These are phyloP conservation scores for Chenopodium suecicum DNA, from an alignment of 148 eudicot species.

Conservation along the genomic window DNA sequence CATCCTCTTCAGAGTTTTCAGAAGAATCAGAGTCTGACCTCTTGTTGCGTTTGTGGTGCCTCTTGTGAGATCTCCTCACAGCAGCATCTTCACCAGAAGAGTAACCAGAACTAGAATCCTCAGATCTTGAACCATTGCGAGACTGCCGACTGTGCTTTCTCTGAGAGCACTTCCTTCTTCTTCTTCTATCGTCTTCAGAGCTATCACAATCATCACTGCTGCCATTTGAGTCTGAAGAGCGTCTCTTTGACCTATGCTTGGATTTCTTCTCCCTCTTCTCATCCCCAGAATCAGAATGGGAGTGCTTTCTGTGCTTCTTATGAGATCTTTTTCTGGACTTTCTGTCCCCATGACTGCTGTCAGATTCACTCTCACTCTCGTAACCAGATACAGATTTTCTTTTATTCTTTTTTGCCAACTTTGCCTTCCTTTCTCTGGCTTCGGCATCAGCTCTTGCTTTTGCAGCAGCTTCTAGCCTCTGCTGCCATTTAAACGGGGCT, in stretches of 20 bases:
- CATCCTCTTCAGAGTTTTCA: slow-evolving; percentile 45
- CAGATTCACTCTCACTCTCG: slow-evolving; percentile 46
- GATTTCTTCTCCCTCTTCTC: slow-evolving; percentile 53
- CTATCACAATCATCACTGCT: slow-evolving; percentile 50
- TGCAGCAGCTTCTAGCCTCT: slow-evolving; percentile 81
- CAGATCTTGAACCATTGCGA: slow-evolving; percentile 21
- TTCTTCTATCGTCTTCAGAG: slow-evolving; percentile 47
- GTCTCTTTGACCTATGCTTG: slow-evolving; percentile 54
- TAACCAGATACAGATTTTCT: slow-evolving; percentile 47
- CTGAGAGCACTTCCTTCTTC: slow-evolving; percentile 40
- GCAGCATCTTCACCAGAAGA: slow-evolving; percentile 42
- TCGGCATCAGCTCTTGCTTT: slow-evolving; percentile 76
- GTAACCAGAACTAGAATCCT: slow-evolving; percentile 33
- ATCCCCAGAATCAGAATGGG: slow-evolving; percentile 49
- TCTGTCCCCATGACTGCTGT: slow-evolving; percentile 42
- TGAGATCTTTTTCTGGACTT: slow-evolving; percentile 49
- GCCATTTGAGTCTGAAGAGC: slow-evolving; percentile 45
- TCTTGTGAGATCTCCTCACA: slow-evolving; percentile 34
- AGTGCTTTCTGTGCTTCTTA: slow-evolving; percentile 62
- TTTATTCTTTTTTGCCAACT: slow-evolving; percentile 55
- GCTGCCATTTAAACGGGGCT: slow-evolving; percentile 94
- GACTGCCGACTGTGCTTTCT: slow-evolving; percentile 42
- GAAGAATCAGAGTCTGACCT: slow-evolving; percentile 32
- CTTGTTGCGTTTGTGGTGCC: slow-evolving; percentile 41
- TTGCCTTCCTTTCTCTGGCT: slow-evolving; percentile 62